Evolutionary conservation across 805 yeast genomes (phyloP).

Genomic region (Saturnispora sanitii): DNA sequence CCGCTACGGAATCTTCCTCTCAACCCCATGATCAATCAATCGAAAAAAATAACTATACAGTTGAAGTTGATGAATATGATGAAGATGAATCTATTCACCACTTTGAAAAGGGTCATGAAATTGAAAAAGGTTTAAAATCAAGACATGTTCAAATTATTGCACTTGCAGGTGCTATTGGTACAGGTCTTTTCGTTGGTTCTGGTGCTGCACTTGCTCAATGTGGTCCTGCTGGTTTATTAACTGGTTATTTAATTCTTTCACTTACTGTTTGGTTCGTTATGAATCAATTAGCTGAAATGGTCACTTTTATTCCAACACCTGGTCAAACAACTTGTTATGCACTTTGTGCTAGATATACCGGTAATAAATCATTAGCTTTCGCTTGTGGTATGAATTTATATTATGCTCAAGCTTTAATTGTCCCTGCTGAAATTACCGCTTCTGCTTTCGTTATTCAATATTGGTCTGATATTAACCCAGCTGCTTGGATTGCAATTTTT

Average conservation of each 20-base stretch:
- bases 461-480: slow-evolving; percentile 45
- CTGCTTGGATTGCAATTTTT: slow-evolving; percentile 50
- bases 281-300: slow-evolving; percentile 58
- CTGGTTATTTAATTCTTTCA: slow-evolving; percentile 56
- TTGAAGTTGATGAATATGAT: slow-evolving; percentile 7
- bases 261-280: slow-evolving; percentile 55
- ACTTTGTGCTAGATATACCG: slow-evolving; percentile 23
- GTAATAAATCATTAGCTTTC: slow-evolving; percentile 22
- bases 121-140: slow-evolving; percentile 35
- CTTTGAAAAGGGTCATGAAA: slow-evolving; percentile 7
- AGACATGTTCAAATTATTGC: slow-evolving; percentile 57
- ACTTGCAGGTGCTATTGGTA: slow-evolving; percentile 65
- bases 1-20: background rate
- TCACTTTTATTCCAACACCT: slow-evolving; percentile 47
- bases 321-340: slow-evolving; percentile 34
- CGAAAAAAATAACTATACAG: slow-evolving; percentile 4
- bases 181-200: slow-evolving; percentile 46
- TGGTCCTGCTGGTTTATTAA: slow-evolving; percentile 33
- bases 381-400: slow-evolving; percentile 31
- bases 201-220: slow-evolving; percentile 31
- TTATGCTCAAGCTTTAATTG: slow-evolving; percentile 26
- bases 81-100: background rate
- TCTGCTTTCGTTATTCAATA: slow-evolving; percentile 50
- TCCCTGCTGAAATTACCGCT: slow-evolving; percentile 46
- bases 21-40: background rate